Evolutionary conservation across 2,329 filamentous ascomycete genomes (phyloP), one percentile per base, ranked within the genome.

Genomic region (Sclerotinia spermophila): DNA sequence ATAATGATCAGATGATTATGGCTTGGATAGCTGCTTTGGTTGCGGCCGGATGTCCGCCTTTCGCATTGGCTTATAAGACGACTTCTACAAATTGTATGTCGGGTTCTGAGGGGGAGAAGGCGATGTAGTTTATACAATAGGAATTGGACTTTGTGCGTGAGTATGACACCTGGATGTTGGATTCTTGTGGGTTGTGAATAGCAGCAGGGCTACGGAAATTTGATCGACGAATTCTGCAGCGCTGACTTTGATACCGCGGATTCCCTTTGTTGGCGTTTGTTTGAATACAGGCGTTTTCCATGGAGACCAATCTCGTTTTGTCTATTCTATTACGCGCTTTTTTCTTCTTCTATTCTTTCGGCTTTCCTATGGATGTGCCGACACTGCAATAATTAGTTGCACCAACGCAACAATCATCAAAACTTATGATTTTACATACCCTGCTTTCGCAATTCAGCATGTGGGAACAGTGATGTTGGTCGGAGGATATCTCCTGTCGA

Each of bases 21-120:
- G 45, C 59, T 27, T 69, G 67, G 67, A 42, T 69, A 42, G 56
- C 58, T 19, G 56, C 40, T 61, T 42, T 69, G 56, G 67, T 61
- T 10, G 35, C 44, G 3, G 67, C 42, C 1, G 67, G n/a, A 24
- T 69, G 56, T 62, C 67, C 67, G 27, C 67, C 67, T 21, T 62
- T 69, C n/a, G 44, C 60, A 24, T 7, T 44, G 38, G 27, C 40
- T 30, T 44, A 44, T 19, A 42, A 61, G 19, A 17, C 59, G 15
- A 38, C 21, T n/a, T 38, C 33, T 38, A 44, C 59, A 42, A 27
- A 17, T 61, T 33, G 30, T 27, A 61, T 33, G 5, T 11, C n/a
- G 24, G 17, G 13, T 17, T 17, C 48, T 27, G 48, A 53, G 48
- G n/a, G n/a, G 27, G 48, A 30, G 6, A 27, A 17, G 13, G 27